These are phyloP conservation scores for Takashimella tepidaria DNA, from an alignment of 1,284 basidiomycete species.

Conservation along the genomic window DNA sequence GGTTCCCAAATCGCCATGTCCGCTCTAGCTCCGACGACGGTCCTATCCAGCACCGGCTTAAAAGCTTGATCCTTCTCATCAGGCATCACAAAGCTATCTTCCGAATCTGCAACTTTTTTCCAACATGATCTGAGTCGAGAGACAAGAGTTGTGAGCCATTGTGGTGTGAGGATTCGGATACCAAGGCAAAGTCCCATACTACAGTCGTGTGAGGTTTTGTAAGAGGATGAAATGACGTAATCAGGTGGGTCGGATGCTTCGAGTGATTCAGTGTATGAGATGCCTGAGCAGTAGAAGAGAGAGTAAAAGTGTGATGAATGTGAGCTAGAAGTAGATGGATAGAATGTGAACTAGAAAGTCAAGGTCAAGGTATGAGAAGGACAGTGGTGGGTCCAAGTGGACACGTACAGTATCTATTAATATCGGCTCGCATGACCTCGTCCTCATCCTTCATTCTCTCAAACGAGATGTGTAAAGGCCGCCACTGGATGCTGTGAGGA, in stretches of 20 bases:
- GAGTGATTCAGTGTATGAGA: slow-evolving; percentile 25
- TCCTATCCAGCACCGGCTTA: slow-evolving; percentile 19
- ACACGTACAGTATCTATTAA: slow-evolving; percentile 27
- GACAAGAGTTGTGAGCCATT: slow-evolving; percentile 23
- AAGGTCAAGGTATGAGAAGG: no score
- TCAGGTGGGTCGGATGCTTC: slow-evolving; percentile 17
- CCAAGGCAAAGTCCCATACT: slow-evolving; percentile 32
- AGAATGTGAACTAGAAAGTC: no score
- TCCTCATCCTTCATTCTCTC: slow-evolving; percentile 33
- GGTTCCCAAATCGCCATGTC: slow-evolving; percentile 22
- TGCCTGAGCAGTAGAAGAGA: slow-evolving; percentile 18
- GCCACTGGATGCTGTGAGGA: slow-evolving; percentile 10
- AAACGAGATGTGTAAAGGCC: slow-evolving; percentile 13
- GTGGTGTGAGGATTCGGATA: slow-evolving; percentile 31
- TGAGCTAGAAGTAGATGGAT: neutral
- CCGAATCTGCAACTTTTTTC: slow-evolving; percentile 34
- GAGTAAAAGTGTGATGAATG: neutral
- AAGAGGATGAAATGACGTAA: slow-evolving; percentile 22
- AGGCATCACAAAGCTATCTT: slow-evolving; percentile 38
- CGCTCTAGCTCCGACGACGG: slow-evolving; percentile 11
- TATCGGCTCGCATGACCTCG: slow-evolving; percentile 13
- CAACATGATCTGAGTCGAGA: slow-evolving; percentile 24
- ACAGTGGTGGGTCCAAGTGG: no score
- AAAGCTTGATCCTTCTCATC: slow-evolving; percentile 14
- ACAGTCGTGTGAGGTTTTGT: slow-evolving; percentile 12